phyloP scores from a whole-genome alignment of 371 early-diverging fungal species.

The Mortierella sp. region DNA sequence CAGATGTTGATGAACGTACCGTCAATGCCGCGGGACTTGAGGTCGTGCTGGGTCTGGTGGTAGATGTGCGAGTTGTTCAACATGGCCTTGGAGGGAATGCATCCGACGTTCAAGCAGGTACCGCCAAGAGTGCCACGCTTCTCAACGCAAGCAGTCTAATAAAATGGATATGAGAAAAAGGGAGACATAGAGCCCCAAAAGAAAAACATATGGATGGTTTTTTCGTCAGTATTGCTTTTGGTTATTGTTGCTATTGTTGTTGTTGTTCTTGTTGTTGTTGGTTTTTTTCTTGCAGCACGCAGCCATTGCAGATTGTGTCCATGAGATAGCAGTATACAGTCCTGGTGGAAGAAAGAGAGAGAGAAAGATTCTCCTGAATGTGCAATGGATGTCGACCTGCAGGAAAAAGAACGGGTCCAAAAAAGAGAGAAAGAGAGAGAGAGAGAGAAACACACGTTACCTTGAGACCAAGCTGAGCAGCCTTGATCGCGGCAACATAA shows the following conservation, averaged over 20 bases:
- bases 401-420: no score
- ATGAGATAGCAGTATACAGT: no score
- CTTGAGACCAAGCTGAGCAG: slow-evolving; percentile 97
- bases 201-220: not conserved
- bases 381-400: no score
- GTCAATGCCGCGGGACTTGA: slow-evolving; percentile 94
- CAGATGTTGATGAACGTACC: no score
- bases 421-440: not conserved
- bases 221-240: not conserved
- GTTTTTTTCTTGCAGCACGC: not conserved
- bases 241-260: not conserved
- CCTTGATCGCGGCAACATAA: slow-evolving; percentile 98
- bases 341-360: no score
- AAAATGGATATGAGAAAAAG: not conserved
- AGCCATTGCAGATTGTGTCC: no score
- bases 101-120: slow-evolving; percentile 98
- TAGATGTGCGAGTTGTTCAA: slow-evolving; percentile 98
- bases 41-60: slow-evolving; percentile 92
- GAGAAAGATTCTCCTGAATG: not conserved
- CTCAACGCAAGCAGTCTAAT: slow-evolving; percentile 95
- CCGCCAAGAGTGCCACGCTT: slow-evolving; percentile 97
- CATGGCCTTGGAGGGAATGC: slow-evolving; percentile 99
- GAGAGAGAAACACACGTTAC: slow-evolving; percentile 54
- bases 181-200: slow-evolving; percentile 5
- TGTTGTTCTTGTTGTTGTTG: not conserved